Percentiles rank a stretch among this genome's conserved stretches.
Conservation (phyloP, 2,329 filamentous ascomycete genomes). For the Penicillium oxalicum region DNA sequence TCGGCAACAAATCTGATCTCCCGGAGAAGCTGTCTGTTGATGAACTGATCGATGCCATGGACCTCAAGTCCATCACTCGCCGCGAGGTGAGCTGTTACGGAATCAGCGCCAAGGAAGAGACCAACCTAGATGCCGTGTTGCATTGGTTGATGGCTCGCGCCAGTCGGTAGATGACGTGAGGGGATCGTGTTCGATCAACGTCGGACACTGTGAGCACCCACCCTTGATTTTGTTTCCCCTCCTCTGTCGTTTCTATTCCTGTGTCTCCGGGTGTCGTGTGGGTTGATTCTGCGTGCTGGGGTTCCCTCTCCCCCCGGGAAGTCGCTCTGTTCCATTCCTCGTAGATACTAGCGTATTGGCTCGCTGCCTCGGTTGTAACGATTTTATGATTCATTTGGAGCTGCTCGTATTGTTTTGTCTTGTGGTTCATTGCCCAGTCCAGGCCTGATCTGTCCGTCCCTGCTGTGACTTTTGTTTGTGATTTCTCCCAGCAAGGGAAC, state of each 20-base stretch:
- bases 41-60: slow-evolving; percentile 86
- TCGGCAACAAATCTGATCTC: slow-evolving; percentile 96
- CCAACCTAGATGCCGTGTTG: slow-evolving; percentile 92
- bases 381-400: slow-evolving; percentile 38
- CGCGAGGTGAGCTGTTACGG: slow-evolving; percentile 98
- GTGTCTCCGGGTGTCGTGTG: slow-evolving; percentile 3
- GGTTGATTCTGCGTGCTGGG: not conserved
- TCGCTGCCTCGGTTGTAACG: slow-evolving; percentile 43
- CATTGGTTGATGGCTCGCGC: slow-evolving; percentile 93
- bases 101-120: slow-evolving; percentile 98
- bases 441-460: not conserved
- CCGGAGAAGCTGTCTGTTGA: slow-evolving; percentile 87
- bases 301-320: not conserved
- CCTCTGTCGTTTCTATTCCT: slow-evolving; percentile 10
- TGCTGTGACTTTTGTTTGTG: slow-evolving; percentile 8
- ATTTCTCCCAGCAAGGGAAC: not conserved
- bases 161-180: slow-evolving; percentile 53
- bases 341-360: slow-evolving; percentile 25
- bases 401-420: not conserved
- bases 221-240: not conserved
- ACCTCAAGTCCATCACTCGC: slow-evolving; percentile 80
- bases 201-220: not conserved
- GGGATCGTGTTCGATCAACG: not conserved
- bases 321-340: slow-evolving; percentile 12
- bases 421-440: slow-evolving; percentile 1